These are phyloP conservation scores for Citrus mangshanensis DNA, from an alignment of 345 rosid species.

Conservation along the genomic window DNA sequence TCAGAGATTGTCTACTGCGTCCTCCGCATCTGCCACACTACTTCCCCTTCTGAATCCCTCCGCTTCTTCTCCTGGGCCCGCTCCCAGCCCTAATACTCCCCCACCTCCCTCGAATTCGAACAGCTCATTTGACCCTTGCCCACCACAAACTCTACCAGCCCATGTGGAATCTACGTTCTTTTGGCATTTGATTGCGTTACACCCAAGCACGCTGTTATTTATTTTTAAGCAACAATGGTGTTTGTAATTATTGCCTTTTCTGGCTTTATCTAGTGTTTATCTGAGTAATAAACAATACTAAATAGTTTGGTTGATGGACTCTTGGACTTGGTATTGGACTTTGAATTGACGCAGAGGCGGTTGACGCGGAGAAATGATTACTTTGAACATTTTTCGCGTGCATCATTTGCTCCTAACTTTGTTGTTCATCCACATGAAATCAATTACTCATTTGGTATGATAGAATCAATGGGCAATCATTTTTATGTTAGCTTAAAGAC, in stretches of 20 bases:
- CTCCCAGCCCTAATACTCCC: constrained; percentile 37
- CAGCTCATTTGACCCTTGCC: constrained; percentile 67
- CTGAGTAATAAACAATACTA: not conserved
- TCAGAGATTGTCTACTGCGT: constrained; percentile 81
- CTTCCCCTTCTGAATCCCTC: constrained; percentile 61
- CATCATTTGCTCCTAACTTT: not conserved
- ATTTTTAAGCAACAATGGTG: not conserved
- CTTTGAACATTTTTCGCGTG: too few species aligned
- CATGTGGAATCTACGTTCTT: constrained; percentile 42
- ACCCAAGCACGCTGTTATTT: not conserved
- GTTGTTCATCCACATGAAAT: not conserved
- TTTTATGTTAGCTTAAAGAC: not conserved
- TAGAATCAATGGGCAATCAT: not conserved
- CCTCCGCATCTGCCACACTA: constrained; percentile 61
- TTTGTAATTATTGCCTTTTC: not conserved
- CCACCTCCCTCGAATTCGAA: constrained; percentile 67
- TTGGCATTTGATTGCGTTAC: not conserved
- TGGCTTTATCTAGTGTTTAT: not conserved
- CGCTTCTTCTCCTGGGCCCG: constrained; percentile 90
- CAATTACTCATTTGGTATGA: not conserved
- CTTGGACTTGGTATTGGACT: not conserved
- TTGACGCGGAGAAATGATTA: not conserved
- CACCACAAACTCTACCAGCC: constrained; percentile 56
- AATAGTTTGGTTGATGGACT: not conserved
- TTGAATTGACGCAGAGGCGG: not conserved